Percentiles rank a stretch among this genome's conserved stretches.
Conservation (phyloP, 23 red algal genomes). For the Gracilaria domingensis region DNA sequence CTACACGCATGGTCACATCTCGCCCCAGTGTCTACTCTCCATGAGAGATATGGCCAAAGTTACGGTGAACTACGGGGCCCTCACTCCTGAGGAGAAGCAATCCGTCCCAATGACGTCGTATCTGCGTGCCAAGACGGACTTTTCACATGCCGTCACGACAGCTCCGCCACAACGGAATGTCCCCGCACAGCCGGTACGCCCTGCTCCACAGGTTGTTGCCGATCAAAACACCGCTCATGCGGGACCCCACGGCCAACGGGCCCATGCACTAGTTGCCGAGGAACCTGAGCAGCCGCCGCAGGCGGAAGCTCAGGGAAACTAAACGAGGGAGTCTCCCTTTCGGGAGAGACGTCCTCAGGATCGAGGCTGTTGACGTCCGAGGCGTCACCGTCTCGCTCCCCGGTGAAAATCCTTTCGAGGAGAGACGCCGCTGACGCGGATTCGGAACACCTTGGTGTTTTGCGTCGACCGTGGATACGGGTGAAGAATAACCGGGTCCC, state of each 20-base stretch:
- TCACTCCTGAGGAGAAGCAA: not conserved
- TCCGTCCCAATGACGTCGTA: not conserved
- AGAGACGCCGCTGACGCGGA: slow-evolving; percentile 10
- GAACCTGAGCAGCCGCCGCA: too few species aligned
- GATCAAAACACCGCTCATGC: too few species aligned
- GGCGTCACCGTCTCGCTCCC: not conserved
- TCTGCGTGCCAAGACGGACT: not conserved
- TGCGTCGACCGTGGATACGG: slow-evolving; percentile 24
- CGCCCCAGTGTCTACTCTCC: not conserved
- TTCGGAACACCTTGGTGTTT: not conserved
- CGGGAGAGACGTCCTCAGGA: slow-evolving; percentile 4
- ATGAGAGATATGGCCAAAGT: not conserved
- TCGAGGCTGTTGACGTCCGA: slow-evolving; percentile 2
- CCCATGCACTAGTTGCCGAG: too few species aligned
- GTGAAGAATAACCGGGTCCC: not conserved
- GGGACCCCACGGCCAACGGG: too few species aligned
- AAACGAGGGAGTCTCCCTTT: slow-evolving; percentile 8
- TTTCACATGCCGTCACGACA: too few species aligned
- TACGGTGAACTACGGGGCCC: not conserved
- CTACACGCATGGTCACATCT: not conserved
- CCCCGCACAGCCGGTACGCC: too few species aligned
- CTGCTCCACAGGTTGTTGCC: too few species aligned
- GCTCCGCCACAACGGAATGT: too few species aligned
- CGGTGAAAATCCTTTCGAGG: slow-evolving; percentile 1
- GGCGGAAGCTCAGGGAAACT: not conserved